phyloP scores from a whole-genome alignment of 805 yeast species.

The Starmerella vitae region DNA sequence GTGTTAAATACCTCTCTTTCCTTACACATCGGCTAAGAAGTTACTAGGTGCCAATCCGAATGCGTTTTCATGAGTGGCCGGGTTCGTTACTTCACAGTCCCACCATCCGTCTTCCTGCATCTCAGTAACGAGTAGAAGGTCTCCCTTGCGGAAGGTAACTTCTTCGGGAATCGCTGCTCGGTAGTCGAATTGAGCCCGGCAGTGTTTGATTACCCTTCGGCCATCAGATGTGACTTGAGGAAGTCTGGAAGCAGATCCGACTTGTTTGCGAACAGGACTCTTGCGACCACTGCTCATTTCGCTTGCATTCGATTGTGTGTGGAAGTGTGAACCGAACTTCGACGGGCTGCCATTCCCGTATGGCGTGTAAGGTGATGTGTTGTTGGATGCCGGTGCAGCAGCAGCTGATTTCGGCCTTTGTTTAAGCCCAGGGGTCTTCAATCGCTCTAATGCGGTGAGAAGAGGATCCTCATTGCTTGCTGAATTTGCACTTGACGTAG shows the following conservation, averaged over 20 bases:
- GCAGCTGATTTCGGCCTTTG: conserved; percentile 6
- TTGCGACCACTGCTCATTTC: not conserved
- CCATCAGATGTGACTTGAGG: conserved; percentile 43
- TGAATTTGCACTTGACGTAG: not conserved
- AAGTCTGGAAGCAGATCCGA: conserved; percentile 20
- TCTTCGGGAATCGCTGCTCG: conserved; percentile 49
- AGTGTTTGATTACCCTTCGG: conserved; percentile 38
- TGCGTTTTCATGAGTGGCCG: conserved; percentile 21
- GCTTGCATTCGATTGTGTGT: not conserved
- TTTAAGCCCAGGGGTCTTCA: conserved; percentile 24
- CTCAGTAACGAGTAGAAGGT: conserved; percentile 38
- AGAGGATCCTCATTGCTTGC: conserved; percentile 34
- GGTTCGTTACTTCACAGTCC: conserved; percentile 46
- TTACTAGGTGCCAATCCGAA: conserved; percentile 56
- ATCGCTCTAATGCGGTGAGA: conserved; percentile 39
- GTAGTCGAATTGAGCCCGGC: conserved; percentile 45
- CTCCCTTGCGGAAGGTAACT: conserved; percentile 45
- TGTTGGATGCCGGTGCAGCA: not conserved
- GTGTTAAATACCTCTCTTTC: no score
- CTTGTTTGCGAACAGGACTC: conserved; percentile 7
- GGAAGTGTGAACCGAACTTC: not conserved
- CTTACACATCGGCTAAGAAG: conserved; percentile 26
- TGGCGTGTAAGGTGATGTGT: conserved; percentile 1
- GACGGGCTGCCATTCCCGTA: conserved; percentile 10
- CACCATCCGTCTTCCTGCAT: conserved; percentile 66